Conservation (phyloP, 2,329 filamentous ascomycete species). For the Metarhizium album region DNA sequence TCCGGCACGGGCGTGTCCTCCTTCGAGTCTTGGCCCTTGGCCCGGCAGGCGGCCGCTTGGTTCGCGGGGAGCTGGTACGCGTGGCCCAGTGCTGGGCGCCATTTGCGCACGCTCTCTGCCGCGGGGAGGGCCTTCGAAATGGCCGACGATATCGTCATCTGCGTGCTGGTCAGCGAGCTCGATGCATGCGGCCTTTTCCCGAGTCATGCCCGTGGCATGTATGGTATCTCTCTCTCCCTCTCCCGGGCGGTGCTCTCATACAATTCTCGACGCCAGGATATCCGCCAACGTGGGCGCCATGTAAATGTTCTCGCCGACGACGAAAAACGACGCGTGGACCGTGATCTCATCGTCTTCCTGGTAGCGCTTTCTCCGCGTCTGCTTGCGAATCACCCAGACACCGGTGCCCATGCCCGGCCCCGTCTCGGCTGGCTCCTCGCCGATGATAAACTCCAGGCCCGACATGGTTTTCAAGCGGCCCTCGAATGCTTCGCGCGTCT, state of each 20-base stretch:
- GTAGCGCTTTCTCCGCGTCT: conserved; percentile 47
- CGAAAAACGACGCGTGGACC: conserved; percentile 51
- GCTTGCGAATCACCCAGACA: conserved; percentile 61
- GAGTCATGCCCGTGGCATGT: neutral
- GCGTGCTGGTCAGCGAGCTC: neutral
- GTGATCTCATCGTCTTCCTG: conserved; percentile 47
- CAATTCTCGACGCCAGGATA: conserved; percentile 47
- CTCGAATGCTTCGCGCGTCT: conserved; percentile 54
- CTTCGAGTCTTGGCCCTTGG: conserved; percentile 29
- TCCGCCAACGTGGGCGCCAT: conserved; percentile 53
- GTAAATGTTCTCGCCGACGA: conserved; percentile 56
- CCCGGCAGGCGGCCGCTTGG: conserved; percentile 13
- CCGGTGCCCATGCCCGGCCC: conserved; percentile 54
- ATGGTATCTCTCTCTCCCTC: no score
- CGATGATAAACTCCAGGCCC: conserved; percentile 56
- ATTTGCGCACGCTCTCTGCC: conserved; percentile 39
- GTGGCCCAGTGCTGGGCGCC: conserved; percentile 44
- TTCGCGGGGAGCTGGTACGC: conserved; percentile 33
- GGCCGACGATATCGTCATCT: conserved; percentile 45
- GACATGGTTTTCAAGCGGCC: conserved; percentile 52
- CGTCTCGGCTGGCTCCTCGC: conserved; percentile 53
- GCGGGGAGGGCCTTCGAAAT: conserved; percentile 42
- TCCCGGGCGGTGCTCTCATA: conserved; percentile 23
- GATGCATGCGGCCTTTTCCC: neutral
- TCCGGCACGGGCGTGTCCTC: conserved; percentile 39